Conservation (phyloP, 495 filamentous ascomycete species). For the Penicillium manginii region DNA sequence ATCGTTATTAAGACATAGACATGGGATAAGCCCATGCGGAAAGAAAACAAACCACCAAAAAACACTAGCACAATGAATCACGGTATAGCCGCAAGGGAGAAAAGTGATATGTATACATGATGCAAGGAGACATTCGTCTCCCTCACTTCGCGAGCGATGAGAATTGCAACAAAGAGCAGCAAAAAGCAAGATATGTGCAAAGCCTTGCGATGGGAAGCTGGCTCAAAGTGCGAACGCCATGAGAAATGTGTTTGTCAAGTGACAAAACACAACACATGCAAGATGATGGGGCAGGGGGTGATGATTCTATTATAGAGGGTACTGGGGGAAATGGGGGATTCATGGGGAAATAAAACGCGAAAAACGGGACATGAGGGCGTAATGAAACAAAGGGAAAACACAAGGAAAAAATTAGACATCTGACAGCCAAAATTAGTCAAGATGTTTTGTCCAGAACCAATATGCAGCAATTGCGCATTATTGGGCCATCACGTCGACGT, state of each 20-base stretch:
- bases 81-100: conserved; percentile 16
- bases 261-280: conserved; percentile 28
- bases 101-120: conserved; percentile 38
- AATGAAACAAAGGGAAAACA: conserved; percentile 36
- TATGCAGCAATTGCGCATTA: conserved; percentile 18
- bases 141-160: conserved; percentile 27
- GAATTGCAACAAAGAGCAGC: conserved; percentile 24
- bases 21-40: conserved; percentile 15
- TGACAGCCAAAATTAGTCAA: conserved; percentile 1
- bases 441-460: background rate
- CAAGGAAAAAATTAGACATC: conserved; percentile 15
- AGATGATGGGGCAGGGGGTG: conserved; percentile 23
- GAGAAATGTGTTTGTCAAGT: conserved; percentile 16
- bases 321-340: conserved; percentile 21
- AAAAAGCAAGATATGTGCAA: conserved; percentile 34
- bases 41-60: conserved; percentile 2
- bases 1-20: conserved; percentile 30
- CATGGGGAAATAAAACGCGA: conserved; percentile 15
- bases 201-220: conserved; percentile 21
- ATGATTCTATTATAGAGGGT: conserved; percentile 22
- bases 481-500: conserved; percentile 89
- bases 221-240: conserved; percentile 29
- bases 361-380: conserved; percentile 27
- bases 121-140: conserved; percentile 25
- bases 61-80: conserved; percentile 13